Percentiles rank a stretch among this genome's conserved stretches.
These are phyloP conservation scores for Gnomoniopsis sp. DNA, from an alignment of 2,329 filamentous ascomycete species.

Conservation along the genomic window DNA sequence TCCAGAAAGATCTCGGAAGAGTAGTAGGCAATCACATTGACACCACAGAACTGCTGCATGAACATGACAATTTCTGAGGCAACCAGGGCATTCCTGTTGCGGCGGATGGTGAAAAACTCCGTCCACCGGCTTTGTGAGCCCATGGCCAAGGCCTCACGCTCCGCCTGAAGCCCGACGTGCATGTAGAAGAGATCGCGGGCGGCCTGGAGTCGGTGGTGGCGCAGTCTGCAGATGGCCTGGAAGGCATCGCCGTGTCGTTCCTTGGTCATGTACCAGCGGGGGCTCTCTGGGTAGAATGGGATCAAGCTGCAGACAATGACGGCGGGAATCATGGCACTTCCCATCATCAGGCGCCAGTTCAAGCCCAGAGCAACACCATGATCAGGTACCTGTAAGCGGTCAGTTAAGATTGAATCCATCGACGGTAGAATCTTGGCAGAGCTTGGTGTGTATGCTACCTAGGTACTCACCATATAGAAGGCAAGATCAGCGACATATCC, in stretches of 20 bases:
- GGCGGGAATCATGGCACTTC: constrained; percentile 61
- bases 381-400: constrained; percentile 35
- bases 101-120: constrained; percentile 57
- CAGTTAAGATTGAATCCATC: neutral
- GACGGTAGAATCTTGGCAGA: too few relatives aligned
- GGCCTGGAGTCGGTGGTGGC: constrained; percentile 50
- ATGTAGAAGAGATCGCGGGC: constrained; percentile 56
- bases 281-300: constrained; percentile 46
- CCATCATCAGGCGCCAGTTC: constrained; percentile 69
- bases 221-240: constrained; percentile 41
- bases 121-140: constrained; percentile 45
- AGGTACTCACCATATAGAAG: constrained; percentile 46
- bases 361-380: constrained; percentile 48
- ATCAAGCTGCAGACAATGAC: constrained; percentile 54
- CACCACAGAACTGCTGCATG: constrained; percentile 48
- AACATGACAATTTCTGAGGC: constrained; percentile 65
- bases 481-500: constrained; percentile 60
- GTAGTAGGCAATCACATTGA: constrained; percentile 56
- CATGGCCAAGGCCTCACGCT: constrained; percentile 47
- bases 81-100: constrained; percentile 59
- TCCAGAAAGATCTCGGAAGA: constrained; percentile 59
- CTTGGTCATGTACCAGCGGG: constrained; percentile 50
- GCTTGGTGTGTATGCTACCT: neutral
- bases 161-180: constrained; percentile 54
- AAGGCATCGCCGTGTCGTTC: constrained; percentile 44